Conservation (phyloP, 768 basidiomycete genomes). For the Saitozyma sp. region DNA sequence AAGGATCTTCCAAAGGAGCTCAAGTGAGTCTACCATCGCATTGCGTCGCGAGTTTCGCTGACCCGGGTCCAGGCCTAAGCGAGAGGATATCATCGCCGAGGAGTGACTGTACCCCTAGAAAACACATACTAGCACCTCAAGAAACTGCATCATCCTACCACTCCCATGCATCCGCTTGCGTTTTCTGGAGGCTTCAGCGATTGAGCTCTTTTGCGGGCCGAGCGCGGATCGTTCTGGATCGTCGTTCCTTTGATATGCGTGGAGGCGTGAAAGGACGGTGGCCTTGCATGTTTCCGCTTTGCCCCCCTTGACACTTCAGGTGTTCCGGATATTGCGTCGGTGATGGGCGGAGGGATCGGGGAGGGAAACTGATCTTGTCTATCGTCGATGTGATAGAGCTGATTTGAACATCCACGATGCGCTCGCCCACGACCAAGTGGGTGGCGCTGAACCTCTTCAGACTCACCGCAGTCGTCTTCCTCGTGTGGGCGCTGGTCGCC, state of each 20-base stretch:
- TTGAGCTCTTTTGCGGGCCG: no score
- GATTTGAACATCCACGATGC: not conserved
- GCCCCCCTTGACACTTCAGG: not conserved
- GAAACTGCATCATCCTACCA: no score
- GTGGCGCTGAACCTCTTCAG: slow-evolving; percentile 36
- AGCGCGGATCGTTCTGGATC: not conserved
- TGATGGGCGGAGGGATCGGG: no score
- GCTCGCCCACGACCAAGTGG: slow-evolving; percentile 13
- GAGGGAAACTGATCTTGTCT: not conserved
- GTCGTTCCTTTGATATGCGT: not conserved
- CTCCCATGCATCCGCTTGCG: no score
- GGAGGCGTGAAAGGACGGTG: not conserved
- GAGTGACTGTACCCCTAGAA: slow-evolving; percentile 24
- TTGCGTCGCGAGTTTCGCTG: slow-evolving; percentile 1
- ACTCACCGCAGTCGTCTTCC: slow-evolving; percentile 22
- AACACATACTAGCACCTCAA: not conserved
- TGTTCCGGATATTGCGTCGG: no score
- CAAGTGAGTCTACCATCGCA: slow-evolving; percentile 27
- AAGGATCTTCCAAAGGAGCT: slow-evolving; percentile 73
- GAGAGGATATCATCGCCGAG: slow-evolving; percentile 84
- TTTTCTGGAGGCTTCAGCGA: no score
- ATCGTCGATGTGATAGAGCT: slow-evolving; percentile 3
- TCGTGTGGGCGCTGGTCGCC: slow-evolving; percentile 34
- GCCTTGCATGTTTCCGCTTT: not conserved
- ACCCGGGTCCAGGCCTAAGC: slow-evolving; percentile 64